Evolutionary conservation across 495 filamentous ascomycete species (phyloP).

Genomic region (Cercophora scortea): DNA sequence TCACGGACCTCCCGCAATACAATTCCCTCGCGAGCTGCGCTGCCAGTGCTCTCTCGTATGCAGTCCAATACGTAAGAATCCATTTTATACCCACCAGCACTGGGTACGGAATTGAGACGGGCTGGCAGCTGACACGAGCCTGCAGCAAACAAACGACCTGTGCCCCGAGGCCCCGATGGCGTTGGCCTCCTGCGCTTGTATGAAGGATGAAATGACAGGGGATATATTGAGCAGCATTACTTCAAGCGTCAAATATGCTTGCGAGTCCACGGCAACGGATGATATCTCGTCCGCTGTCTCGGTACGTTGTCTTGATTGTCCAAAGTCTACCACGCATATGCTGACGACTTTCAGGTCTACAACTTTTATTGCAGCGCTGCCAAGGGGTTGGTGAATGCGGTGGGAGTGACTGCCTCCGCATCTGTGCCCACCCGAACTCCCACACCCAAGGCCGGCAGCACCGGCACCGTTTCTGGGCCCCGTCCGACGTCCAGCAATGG

Average conservation of each 20-base stretch:
- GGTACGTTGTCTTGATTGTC: not conserved
- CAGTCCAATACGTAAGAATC: constrained; percentile 28
- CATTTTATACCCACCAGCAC: not conserved
- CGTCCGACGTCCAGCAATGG: not conserved
- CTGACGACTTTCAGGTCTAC: constrained; percentile 19
- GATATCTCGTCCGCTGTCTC: constrained; percentile 37
- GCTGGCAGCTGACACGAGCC: constrained; percentile 1
- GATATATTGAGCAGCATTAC: constrained; percentile 27
- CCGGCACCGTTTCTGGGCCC: not conserved
- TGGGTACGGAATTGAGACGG: not conserved
- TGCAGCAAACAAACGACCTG: constrained; percentile 27
- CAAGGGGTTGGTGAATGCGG: constrained; percentile 24
- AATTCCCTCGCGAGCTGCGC: constrained; percentile 37
- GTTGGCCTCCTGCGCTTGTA: constrained; percentile 41
- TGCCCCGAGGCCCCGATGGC: constrained; percentile 36
- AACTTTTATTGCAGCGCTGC: constrained; percentile 42
- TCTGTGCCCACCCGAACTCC: constrained; percentile 3
- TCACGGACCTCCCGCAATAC: constrained; percentile 39
- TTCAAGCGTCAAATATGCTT: constrained; percentile 31
- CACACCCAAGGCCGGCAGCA: not conserved
- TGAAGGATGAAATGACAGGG: constrained; percentile 35
- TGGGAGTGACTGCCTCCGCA: constrained; percentile 31
- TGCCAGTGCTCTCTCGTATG: constrained; percentile 30
- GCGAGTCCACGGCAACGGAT: constrained; percentile 34
- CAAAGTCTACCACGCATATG: not conserved